A percentile compares a stretch with the other conserved stretches of the same genome.
Evolutionary conservation across 2,329 filamentous ascomycete genomes (phyloP).

Genomic region (Alternaria viburni): DNA sequence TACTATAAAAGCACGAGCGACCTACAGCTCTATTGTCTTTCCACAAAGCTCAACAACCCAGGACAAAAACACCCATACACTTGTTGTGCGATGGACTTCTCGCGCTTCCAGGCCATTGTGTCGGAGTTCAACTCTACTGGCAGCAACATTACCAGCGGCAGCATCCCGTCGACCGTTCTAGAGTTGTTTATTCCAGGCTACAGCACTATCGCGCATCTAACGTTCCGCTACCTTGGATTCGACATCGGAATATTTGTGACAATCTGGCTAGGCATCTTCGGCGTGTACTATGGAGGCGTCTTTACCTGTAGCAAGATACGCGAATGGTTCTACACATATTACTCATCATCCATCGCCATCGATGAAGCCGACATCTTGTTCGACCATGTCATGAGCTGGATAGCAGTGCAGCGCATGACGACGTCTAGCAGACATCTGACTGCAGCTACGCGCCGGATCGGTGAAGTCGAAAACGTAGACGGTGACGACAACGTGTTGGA

Average conservation of each 20-base stretch:
- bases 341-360: neutral
- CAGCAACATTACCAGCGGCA: constrained; percentile 4
- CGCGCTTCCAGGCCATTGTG: constrained; percentile 20
- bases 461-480: constrained; percentile 42
- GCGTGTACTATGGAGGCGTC: constrained; percentile 44
- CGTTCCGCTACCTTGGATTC: constrained; percentile 53
- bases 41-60: neutral
- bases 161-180: constrained; percentile 55
- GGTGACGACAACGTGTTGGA: neutral
- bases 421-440: constrained; percentile 48
- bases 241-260: constrained; percentile 59
- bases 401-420: neutral
- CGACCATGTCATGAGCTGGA: constrained; percentile 50
- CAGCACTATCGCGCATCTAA: constrained; percentile 44
- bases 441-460: constrained; percentile 39
- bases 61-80: neutral
- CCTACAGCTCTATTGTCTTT: neutral
- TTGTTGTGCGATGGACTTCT: constrained; percentile 28
- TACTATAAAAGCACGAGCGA: neutral
- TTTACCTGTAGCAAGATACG: constrained; percentile 43
- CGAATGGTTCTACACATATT: neutral
- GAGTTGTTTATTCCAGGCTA: constrained; percentile 54
- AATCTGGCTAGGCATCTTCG: constrained; percentile 50
- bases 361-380: neutral
- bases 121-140: constrained; percentile 8